Evolutionary conservation across 164 flowering plant genomes (phyloP).

Genomic region (Berberis thunbergii): DNA sequence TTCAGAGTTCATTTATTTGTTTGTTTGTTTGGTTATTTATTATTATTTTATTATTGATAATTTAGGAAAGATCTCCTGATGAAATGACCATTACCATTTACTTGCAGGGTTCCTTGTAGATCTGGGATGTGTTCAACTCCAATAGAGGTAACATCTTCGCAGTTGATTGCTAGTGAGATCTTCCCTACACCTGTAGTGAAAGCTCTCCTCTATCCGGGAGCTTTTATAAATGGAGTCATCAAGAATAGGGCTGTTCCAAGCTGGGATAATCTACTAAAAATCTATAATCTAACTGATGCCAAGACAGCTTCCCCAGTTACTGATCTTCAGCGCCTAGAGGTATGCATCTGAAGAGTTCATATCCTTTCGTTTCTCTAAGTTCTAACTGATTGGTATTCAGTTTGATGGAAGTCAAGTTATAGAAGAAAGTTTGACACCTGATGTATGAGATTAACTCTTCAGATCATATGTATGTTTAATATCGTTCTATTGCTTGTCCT

Average conservation of each 20-base stretch:
- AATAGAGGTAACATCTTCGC: conserved; percentile 70
- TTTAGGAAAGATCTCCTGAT: too few relatives aligned
- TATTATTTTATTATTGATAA: too few relatives aligned
- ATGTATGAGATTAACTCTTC: too few relatives aligned
- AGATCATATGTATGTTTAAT: not conserved
- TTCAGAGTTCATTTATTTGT: not conserved
- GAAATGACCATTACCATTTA: not conserved
- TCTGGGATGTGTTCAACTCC: conserved; percentile 74
- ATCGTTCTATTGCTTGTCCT: not conserved
- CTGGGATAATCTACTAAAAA: conserved; percentile 54
- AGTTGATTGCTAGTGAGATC: conserved; percentile 71
- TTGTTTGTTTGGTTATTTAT: conserved; percentile 5
- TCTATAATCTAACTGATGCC: conserved; percentile 66
- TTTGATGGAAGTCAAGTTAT: too few relatives aligned
- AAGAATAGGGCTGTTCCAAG: conserved; percentile 52
- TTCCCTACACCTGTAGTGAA: conserved; percentile 64
- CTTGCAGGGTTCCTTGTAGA: conserved; percentile 68
- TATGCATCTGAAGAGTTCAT: conserved; percentile 9
- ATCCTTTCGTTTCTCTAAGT: not conserved
- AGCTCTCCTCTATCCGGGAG: conserved; percentile 78
- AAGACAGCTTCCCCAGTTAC: conserved; percentile 61
- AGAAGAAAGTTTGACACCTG: too few relatives aligned
- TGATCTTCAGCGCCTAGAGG: conserved; percentile 94
- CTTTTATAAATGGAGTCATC: conserved; percentile 42
- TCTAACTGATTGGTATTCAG: not conserved